Percentiles rank a stretch among this genome's conserved stretches.
phyloP scores from a whole-genome alignment of 352 stramenopile species.

The Pythium diclinum region DNA sequence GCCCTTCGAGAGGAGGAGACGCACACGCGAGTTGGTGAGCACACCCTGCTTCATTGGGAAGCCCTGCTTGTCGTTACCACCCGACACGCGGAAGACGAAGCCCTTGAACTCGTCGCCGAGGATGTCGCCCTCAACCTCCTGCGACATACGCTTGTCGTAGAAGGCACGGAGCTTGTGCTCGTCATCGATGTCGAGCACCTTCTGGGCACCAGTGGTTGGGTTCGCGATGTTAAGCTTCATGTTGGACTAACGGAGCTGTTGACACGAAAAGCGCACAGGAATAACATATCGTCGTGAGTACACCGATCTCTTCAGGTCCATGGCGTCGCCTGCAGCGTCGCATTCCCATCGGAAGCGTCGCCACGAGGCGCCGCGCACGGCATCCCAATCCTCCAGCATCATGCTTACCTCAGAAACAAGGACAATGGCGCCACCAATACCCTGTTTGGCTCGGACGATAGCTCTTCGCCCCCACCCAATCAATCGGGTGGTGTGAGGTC shows the following conservation, averaged over 20 bases:
- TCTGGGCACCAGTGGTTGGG: conserved; percentile 96
- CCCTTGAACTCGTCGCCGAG: conserved; percentile 99
- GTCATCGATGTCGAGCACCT: conserved; percentile 99
- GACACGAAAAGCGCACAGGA: neutral
- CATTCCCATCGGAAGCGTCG: neutral
- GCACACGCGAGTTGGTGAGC: conserved; percentile 97
- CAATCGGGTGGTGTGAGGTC: conserved; percentile 19
- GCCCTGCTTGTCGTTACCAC: conserved; percentile 99
- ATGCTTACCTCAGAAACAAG: conserved; percentile 37
- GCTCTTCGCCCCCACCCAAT: conserved; percentile 28
- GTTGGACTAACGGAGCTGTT: conserved; percentile 31
- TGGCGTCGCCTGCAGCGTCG: neutral
- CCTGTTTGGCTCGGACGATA: conserved; percentile 6
- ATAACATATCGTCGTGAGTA: conserved; percentile 16
- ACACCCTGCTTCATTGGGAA: conserved; percentile 99
- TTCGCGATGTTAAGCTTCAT: conserved; percentile 99
- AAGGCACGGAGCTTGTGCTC: conserved; percentile 99
- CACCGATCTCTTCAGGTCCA: neutral
- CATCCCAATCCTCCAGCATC: conserved; percentile 5
- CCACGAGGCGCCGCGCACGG: neutral
- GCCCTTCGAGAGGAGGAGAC: conserved; percentile 97
- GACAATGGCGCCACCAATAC: conserved; percentile 22
- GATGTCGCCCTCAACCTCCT: conserved; percentile 98
- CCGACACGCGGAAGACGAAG: conserved; percentile 98
- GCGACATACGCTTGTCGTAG: conserved; percentile 99